Evolutionary conservation across 257 asterid species (phyloP).

Genomic region (Gentiana straminea): DNA sequence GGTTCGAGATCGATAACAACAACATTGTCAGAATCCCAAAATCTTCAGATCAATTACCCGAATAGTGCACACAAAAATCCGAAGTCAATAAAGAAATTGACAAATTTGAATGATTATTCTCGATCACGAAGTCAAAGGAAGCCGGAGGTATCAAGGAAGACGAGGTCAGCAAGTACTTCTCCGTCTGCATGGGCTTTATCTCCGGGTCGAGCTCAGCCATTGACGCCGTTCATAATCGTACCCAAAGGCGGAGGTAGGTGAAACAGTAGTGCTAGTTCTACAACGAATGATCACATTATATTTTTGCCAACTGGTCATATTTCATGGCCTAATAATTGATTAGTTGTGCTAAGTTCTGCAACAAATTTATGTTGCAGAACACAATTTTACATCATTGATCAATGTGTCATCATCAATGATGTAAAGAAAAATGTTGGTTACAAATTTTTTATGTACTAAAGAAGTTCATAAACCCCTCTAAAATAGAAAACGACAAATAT

Average conservation of each 20-base stretch:
- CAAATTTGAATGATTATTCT: slow-evolving; percentile 18
- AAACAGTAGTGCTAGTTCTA: too few species aligned
- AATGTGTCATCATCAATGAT: too few species aligned
- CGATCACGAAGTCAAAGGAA: slow-evolving; percentile 25
- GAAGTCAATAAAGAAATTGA: slow-evolving; percentile 20
- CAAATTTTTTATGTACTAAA: too few species aligned
- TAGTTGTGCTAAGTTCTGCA: too few species aligned
- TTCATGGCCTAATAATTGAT: not conserved
- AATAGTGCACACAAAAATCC: not conserved
- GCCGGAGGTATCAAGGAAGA: slow-evolving; percentile 30
- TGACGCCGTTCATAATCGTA: slow-evolving; percentile 3
- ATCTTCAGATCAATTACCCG: not conserved
- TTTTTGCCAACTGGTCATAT: too few species aligned
- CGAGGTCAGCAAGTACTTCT: slow-evolving; percentile 40
- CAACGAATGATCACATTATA: too few species aligned
- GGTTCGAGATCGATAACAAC: slow-evolving; percentile 6
- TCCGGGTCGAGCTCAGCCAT: slow-evolving; percentile 36
- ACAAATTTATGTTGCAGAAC: too few species aligned
- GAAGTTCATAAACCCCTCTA: too few species aligned
- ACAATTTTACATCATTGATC: too few species aligned
- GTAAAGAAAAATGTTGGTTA: too few species aligned
- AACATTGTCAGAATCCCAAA: not conserved
- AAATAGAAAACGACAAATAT: too few species aligned
- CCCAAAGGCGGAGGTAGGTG: too few species aligned
- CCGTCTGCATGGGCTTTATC: slow-evolving; percentile 91